These are phyloP conservation scores for Botrytis squamosa DNA, from an alignment of 2,329 filamentous ascomycete genomes.

Conservation along the genomic window DNA sequence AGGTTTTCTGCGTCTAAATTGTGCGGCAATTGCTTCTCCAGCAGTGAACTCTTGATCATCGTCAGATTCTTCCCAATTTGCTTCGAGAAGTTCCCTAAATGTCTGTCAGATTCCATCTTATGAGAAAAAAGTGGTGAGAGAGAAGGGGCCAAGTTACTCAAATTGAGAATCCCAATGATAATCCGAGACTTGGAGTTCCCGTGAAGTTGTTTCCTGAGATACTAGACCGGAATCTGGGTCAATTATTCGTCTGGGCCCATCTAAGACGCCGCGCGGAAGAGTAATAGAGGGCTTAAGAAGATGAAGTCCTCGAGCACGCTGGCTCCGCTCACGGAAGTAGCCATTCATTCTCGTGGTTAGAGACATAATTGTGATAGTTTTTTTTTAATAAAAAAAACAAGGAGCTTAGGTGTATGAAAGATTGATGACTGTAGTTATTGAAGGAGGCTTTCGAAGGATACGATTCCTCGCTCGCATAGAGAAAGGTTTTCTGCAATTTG, in stretches of 20 bases:
- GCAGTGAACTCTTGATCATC: not conserved
- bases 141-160: not conserved
- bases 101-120: not conserved
- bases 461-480: not conserved
- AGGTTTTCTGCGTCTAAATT: not conserved
- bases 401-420: not conserved
- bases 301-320: not conserved
- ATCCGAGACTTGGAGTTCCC: not conserved
- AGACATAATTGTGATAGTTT: not conserved
- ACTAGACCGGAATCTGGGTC: slow-evolving; percentile 4
- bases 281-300: not conserved
- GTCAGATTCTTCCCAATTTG: not conserved
- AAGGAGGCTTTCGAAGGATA: not conserved
- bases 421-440: not conserved
- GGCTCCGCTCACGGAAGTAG: not conserved
- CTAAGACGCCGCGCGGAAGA: not conserved
- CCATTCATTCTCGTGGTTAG: not conserved
- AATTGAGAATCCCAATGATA: not conserved
- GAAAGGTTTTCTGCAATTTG: not conserved
- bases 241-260: not conserved
- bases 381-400: not conserved
- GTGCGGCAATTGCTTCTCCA: not conserved
- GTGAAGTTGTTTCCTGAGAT: not conserved
- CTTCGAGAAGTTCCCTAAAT: not conserved
- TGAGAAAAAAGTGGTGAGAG: not conserved